phyloP scores from a whole-genome alignment of 2,329 filamentous ascomycete species.

The Drechslerella dactyloides region DNA sequence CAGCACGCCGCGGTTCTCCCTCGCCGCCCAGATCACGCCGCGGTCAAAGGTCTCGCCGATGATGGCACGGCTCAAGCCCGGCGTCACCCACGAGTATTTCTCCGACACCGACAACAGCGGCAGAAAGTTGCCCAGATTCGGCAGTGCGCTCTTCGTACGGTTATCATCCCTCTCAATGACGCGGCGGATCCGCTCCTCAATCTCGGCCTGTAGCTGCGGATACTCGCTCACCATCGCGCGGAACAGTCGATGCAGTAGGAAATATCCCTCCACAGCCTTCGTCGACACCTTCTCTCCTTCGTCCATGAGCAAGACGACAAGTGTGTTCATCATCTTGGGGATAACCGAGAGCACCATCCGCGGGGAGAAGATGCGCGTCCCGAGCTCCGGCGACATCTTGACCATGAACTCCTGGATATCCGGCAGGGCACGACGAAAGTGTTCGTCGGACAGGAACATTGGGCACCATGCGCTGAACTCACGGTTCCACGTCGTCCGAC shows the following conservation, averaged over 20 bases:
- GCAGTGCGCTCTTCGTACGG: constrained; percentile 25
- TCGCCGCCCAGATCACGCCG: constrained; percentile 40
- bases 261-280: constrained; percentile 47
- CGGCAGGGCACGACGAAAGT: constrained; percentile 42
- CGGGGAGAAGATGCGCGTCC: constrained; percentile 20
- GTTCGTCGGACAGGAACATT: constrained; percentile 46
- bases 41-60: constrained; percentile 46
- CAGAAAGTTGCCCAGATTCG: constrained; percentile 33
- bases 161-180: constrained; percentile 17
- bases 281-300: constrained; percentile 42
- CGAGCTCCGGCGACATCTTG: constrained; percentile 42
- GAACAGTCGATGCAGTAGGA: constrained; percentile 38
- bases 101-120: constrained; percentile 34
- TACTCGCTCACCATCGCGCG: constrained; percentile 30
- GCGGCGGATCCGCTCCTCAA: constrained; percentile 31
- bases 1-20: constrained; percentile 33
- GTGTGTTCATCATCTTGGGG: constrained; percentile 49
- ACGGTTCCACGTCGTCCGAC: constrained; percentile 50
- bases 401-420: constrained; percentile 50
- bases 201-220: constrained; percentile 28
- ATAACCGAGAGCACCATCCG: constrained; percentile 39
- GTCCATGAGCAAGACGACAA: constrained; percentile 44
- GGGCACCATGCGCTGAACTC: constrained; percentile 48
- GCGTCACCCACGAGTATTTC: constrained; percentile 39
- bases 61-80: constrained; percentile 26